Evolutionary conservation across 192 early-diverging fungal genomes (phyloP), one percentile per base, ranked within the genome.

Genomic region (Backusella morwellensis): DNA sequence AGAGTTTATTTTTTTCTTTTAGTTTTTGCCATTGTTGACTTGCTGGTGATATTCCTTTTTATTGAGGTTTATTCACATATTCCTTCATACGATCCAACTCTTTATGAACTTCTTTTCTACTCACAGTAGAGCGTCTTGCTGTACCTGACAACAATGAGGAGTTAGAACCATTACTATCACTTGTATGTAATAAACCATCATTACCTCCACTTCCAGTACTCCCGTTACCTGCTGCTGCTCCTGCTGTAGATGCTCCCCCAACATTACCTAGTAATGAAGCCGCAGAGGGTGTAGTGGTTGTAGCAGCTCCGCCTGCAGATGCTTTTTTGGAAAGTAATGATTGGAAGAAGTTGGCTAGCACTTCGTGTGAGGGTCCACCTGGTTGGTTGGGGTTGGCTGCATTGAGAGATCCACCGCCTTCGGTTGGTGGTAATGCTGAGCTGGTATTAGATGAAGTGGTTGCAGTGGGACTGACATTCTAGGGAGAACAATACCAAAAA

Each of bases 271-370:
- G 35, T 21, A 68, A 23, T 14, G 75, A 70, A 38, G 63, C 75
- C 11, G 56, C 56, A 63, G 47, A 34, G n/a, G 47, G 47, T 50
- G 47, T 50, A 6, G 47, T 50, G 15, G 21, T 35, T 35, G 40
- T 71, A 29, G 71, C 35, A 38, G 63, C 35, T 12, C 72, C 26
- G 23, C 75, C 68, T 15, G 70, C 72, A 35, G 76, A 47, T n/a
- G 80, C 76, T 75, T 89, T 92, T 34, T 91, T 87, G 14, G 85
- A 88, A 34, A 95, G 86, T 72, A 98, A 87, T 14, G 91, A 93
- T 82, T 96, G 91, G 90, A 97, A 98, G 79, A 97, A 98, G 78
- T 93, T 93, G 26, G 92, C 91, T 35, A 97, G 83, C 9, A 95
- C 94, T 80, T 95, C 95, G 74, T 94, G 86, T n/a, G 86, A 76